These are phyloP conservation scores for Teunomyces funiuensis DNA, from an alignment of 805 yeast species.

Conservation along the genomic window DNA sequence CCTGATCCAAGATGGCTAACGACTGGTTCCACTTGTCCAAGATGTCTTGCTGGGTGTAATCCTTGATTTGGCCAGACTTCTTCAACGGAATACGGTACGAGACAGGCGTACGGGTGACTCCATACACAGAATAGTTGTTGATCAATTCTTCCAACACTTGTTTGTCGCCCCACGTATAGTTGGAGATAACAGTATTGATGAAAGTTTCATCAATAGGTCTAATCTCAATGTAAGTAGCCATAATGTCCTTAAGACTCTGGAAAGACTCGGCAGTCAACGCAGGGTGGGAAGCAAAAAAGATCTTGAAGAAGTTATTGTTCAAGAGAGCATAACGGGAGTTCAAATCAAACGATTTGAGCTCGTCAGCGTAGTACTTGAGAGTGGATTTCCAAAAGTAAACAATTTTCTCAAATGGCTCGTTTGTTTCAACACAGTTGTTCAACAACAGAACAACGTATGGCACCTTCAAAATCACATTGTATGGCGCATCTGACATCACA, in stretches of 20 bases:
- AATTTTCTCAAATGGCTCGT: constrained; percentile 58
- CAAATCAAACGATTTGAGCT: constrained; percentile 48
- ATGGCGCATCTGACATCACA: constrained; percentile 67
- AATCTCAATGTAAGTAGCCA: constrained; percentile 53
- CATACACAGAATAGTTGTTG: constrained; percentile 56
- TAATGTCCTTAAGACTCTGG: constrained; percentile 53
- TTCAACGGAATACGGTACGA: constrained; percentile 72
- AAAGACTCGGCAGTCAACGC: constrained; percentile 55
- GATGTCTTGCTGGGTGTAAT: constrained; percentile 51
- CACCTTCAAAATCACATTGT: constrained; percentile 66
- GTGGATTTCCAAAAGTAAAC: constrained; percentile 63
- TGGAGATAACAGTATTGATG: constrained; percentile 71
- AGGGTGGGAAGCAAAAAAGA: constrained; percentile 63
- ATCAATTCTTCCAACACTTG: constrained; percentile 64
- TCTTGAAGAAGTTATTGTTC: constrained; percentile 65
- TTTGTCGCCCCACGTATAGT: constrained; percentile 66
- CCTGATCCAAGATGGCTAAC: constrained; percentile 46
- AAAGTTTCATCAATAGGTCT: constrained; percentile 76
- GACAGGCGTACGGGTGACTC: constrained; percentile 62
- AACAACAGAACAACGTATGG: constrained; percentile 68
- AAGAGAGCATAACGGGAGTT: constrained; percentile 72
- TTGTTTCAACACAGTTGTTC: constrained; percentile 56
- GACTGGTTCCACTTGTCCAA: constrained; percentile 55
- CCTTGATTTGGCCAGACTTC: constrained; percentile 65
- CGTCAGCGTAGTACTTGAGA: constrained; percentile 47